These are phyloP conservation scores for Plantago ovata DNA, from an alignment of 257 asterid species.

Conservation along the genomic window DNA sequence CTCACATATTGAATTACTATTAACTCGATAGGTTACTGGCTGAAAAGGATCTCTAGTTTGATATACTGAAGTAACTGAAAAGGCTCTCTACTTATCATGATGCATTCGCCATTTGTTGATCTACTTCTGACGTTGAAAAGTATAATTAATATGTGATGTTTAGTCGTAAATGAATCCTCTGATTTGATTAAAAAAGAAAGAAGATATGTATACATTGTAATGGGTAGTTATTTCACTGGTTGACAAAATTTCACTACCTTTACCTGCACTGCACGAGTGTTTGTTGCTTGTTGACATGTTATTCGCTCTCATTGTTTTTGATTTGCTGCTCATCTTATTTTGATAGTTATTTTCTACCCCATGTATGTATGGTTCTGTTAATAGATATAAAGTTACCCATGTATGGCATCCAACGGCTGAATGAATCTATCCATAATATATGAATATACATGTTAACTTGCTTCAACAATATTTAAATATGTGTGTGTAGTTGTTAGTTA, in stretches of 20 bases:
- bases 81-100: no score
- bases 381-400: neutral
- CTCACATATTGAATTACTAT: neutral
- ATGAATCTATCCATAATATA: neutral
- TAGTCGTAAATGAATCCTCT: no score
- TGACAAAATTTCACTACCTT: neutral
- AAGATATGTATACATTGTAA: neutral
- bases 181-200: no score
- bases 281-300: neutral
- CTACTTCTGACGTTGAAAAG: no score
- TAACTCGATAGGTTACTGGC: no score
- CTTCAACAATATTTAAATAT: neutral
- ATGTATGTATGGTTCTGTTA: slow-evolving; percentile 10
- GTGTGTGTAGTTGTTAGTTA: neutral
- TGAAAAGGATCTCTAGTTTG: no score
- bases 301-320: neutral
- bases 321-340: neutral
- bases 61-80: no score
- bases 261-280: neutral
- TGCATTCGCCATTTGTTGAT: no score
- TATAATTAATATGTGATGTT: no score
- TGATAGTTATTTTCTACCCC: slow-evolving; percentile 5
- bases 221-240: neutral
- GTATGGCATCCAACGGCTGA: neutral
- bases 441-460: neutral